phyloP scores from a whole-genome alignment of 139 green algal species.

The Medakamo hakoo region DNA sequence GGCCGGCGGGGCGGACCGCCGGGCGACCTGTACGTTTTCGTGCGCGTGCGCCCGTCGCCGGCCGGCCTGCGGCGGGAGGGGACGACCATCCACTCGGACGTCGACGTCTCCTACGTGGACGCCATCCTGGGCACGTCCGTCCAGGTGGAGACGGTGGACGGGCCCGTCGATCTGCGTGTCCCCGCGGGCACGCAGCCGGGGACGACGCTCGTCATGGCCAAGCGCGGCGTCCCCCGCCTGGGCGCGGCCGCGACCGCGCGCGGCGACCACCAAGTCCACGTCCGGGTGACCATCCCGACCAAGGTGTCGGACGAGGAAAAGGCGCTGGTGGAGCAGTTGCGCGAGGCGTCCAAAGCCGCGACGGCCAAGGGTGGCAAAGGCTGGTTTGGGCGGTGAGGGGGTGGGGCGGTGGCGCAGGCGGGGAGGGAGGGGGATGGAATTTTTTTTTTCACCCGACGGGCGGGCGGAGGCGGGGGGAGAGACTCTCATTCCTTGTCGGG shows the following conservation, averaged over 20 bases:
- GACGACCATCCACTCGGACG: constrained; percentile 70
- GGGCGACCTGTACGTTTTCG: constrained; percentile 85
- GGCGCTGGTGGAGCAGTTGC: constrained; percentile 84
- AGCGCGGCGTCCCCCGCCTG: constrained; percentile 81
- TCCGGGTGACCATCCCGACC: constrained; percentile 80
- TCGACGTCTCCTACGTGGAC: constrained; percentile 61
- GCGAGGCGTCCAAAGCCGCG: constrained; percentile 12
- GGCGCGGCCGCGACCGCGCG: constrained; percentile 36
- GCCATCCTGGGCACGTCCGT: constrained; percentile 84
- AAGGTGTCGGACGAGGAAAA: constrained; percentile 62
- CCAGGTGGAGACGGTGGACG: constrained; percentile 67
- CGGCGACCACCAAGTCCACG: constrained; percentile 74
- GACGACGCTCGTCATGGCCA: constrained; percentile 94
- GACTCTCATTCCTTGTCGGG: background rate
- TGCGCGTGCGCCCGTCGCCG: constrained; percentile 54
- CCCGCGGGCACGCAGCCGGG: constrained; percentile 86
- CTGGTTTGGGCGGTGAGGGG: constrained; percentile 5
- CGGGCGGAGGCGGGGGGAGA: too few species aligned
- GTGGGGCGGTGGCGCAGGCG: background rate
- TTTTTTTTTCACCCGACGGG: background rate
- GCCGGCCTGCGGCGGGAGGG: constrained; percentile 66
- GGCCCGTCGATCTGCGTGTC: constrained; percentile 90
- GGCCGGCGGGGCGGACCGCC: constrained; percentile 20
- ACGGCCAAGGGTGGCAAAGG: background rate
- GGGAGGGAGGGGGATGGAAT: background rate